These are phyloP conservation scores for Penicillium bialowiezense DNA, from an alignment of 495 filamentous ascomycete species.

Conservation along the genomic window DNA sequence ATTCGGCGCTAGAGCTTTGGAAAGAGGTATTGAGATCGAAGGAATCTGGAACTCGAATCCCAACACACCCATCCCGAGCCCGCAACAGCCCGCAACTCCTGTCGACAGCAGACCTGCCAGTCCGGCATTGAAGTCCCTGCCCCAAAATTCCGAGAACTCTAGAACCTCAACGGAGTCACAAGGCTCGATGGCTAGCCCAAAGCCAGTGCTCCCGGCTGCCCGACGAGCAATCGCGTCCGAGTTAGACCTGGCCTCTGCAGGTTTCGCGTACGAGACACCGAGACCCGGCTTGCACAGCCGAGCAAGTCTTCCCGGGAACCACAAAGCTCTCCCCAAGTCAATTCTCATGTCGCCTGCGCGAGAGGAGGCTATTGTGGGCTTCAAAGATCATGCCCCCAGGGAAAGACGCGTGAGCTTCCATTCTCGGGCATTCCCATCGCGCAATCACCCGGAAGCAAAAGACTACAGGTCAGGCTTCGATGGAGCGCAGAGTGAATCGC, in stretches of 20 bases:
- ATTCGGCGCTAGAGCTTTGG: constrained; percentile 85
- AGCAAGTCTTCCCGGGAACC: neutral
- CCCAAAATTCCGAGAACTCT: neutral
- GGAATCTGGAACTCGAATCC: constrained; percentile 82
- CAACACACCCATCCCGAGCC: constrained; percentile 43
- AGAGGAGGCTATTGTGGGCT: constrained; percentile 7
- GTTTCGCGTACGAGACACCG: constrained; percentile 8
- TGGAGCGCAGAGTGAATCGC: constrained; percentile 3
- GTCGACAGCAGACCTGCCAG: constrained; percentile 13
- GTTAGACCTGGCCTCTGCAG: constrained; percentile 7
- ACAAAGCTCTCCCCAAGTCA: neutral
- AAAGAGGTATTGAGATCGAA: constrained; percentile 80
- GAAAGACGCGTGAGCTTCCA: constrained; percentile 21
- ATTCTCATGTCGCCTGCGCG: constrained; percentile 2
- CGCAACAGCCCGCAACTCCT: constrained; percentile 19
- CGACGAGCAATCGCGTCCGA: constrained; percentile 1
- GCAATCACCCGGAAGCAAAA: constrained; percentile 1
- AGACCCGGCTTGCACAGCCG: constrained; percentile 9
- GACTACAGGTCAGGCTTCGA: neutral
- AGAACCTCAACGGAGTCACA: constrained; percentile 3
- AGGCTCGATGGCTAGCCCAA: neutral
- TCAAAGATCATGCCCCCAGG: neutral
- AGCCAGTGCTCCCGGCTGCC: constrained; percentile 1
- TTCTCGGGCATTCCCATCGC: constrained; percentile 8
- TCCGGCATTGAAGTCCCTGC: constrained; percentile 3